Conservation (phyloP, 1,284 basidiomycete genomes). For the Ceratobasidium sp. region DNA sequence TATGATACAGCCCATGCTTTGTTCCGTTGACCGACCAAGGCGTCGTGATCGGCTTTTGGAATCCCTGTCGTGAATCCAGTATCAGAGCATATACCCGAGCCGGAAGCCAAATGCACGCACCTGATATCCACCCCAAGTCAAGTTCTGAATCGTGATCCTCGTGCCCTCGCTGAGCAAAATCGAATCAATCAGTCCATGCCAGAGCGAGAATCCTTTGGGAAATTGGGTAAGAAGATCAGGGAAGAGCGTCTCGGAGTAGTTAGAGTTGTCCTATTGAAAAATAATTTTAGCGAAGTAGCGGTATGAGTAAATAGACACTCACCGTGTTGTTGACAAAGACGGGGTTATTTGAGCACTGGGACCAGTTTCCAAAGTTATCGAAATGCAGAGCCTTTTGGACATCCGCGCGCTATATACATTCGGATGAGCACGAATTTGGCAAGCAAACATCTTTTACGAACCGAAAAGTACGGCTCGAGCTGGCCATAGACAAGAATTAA, state of each 20-base stretch:
- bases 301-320: neutral
- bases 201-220: conserved; percentile 44
- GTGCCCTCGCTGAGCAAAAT: conserved; percentile 46
- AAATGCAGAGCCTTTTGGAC: conserved; percentile 47
- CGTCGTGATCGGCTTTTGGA: conserved; percentile 37
- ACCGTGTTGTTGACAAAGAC: conserved; percentile 40
- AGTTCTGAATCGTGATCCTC: conserved; percentile 48
- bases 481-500: neutral
- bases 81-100: too few species aligned
- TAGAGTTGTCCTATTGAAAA: conserved; percentile 42
- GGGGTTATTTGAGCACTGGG: conserved; percentile 43
- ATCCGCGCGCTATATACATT: conserved; percentile 45
- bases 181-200: conserved; percentile 43
- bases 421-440: conserved; percentile 35
- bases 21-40: conserved; percentile 22
- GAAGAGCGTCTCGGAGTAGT: conserved; percentile 47
- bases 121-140: conserved; percentile 47
- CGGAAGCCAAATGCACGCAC: neutral
- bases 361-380: conserved; percentile 44
- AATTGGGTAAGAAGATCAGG: conserved; percentile 46
- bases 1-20: conserved; percentile 36
- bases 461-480: conserved; percentile 7
- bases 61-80: too few species aligned
- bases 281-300: conserved; percentile 7
- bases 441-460: neutral